Evolutionary conservation across 2,329 filamentous ascomycete genomes (phyloP), one percentile per base, ranked within the genome.

Genomic region (Emydomyces testavorans): DNA sequence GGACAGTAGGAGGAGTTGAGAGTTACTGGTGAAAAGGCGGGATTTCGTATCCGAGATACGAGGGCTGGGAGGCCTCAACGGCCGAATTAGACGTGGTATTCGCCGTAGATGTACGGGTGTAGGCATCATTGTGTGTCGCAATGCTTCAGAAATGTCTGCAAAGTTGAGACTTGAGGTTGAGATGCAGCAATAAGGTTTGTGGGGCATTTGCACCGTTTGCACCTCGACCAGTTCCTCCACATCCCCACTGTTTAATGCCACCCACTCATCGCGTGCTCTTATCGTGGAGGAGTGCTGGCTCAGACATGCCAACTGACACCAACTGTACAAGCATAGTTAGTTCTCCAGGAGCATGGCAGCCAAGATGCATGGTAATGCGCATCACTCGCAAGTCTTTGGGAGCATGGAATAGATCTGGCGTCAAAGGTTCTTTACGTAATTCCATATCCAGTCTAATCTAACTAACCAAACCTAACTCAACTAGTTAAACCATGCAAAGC

Each of bases 1-100:
- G 36, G 74, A 66, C 54, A 79, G 60, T 51, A 78, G 68, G 44
- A 74, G 71, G 40, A 75, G 71, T 35, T 68, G 71, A 29, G 72
- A 68, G 56, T 73, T 76, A 53, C 76, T 73, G 13, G 78, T 80
- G 63, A 83, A 82, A 29, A 69, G 70, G 38, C 78, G 75, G 18
- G 58, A 56, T 31, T 56, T 29, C 57, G 56, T 29, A 20, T 31
- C 31, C 20, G 50, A 35, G 34, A 39, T 45, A 37, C 50, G 43
- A 5, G 43, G 49, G 52, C 62, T 63, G 2, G 63, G 65, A 13
- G 65, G 62, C 15, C 63, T 58, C 20, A 66, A 54, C 23, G 63
- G 65, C 31, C 65, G 64, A n/a, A 56, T 48, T 31, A 62, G 56
- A 49, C 57, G 56, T 40, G 63, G 59, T 67, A 71, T 67, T 58